A percentile compares a stretch with the other conserved stretches of the same genome.
phyloP scores from a whole-genome alignment of 768 basidiomycete genomes.

The Termitomyces heimii region DNA sequence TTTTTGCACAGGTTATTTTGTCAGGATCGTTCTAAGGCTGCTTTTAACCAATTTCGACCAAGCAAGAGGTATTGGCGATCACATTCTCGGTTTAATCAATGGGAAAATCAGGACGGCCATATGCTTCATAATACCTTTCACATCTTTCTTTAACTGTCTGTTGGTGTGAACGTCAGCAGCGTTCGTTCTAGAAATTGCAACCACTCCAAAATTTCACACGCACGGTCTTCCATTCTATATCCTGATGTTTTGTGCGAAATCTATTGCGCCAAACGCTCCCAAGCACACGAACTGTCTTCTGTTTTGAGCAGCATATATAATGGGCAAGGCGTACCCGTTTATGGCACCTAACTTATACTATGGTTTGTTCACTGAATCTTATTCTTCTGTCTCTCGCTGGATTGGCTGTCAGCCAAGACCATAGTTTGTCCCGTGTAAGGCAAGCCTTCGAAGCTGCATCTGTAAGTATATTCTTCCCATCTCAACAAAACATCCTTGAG shows the following conservation, averaged over 20 bases:
- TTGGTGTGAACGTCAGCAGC: too few relatives aligned
- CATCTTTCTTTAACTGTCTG: too few relatives aligned
- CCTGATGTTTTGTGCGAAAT: background rate
- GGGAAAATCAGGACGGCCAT: too few relatives aligned
- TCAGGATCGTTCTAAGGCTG: too few relatives aligned
- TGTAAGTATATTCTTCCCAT: slow-evolving; percentile 8
- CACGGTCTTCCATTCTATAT: background rate
- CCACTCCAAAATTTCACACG: background rate
- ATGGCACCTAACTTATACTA: background rate
- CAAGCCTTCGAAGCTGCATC: slow-evolving; percentile 20
- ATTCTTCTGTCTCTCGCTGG: slow-evolving; percentile 8
- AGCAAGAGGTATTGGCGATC: too few relatives aligned
- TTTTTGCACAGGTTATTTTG: too few relatives aligned
- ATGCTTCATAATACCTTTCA: too few relatives aligned
- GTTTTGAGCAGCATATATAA: background rate
- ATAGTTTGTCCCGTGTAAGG: slow-evolving; percentile 14
- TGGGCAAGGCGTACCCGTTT: background rate
- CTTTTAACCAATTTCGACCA: too few relatives aligned
- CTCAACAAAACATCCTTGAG: background rate
- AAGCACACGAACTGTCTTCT: background rate
- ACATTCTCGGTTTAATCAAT: too few relatives aligned
- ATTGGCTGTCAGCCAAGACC: slow-evolving; percentile 20
- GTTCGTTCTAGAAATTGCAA: too few relatives aligned
- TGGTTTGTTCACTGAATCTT: slow-evolving; percentile 4
- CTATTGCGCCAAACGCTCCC: background rate